A percentile compares a stretch with the other conserved stretches of the same genome.
Conservation (phyloP, 306 rosid species). For the Acacia melanoxylon region DNA sequence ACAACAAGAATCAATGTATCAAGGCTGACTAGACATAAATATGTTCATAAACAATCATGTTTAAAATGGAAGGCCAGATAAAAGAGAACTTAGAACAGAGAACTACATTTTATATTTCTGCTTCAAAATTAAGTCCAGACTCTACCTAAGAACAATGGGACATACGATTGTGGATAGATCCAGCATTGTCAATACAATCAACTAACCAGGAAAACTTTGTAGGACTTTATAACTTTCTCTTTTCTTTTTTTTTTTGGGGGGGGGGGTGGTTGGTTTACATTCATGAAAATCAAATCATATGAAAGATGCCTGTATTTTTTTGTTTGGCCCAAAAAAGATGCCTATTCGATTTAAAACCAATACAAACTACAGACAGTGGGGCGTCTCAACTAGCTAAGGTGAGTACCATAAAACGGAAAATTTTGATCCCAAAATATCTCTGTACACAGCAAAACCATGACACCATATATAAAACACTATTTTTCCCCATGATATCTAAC, state of each 20-base stretch:
- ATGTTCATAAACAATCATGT: background rate
- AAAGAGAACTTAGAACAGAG: constrained; percentile 1
- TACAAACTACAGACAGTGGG: constrained; percentile 20
- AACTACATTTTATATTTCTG: constrained; percentile 4
- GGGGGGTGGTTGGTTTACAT: background rate
- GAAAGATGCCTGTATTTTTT: background rate
- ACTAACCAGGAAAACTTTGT: background rate
- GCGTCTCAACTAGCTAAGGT: constrained; percentile 19
- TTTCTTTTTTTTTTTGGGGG: background rate
- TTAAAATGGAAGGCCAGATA: constrained; percentile 7
- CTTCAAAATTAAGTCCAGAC: constrained; percentile 8
- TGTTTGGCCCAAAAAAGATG: no score
- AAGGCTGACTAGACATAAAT: constrained; percentile 12
- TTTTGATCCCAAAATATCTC: constrained; percentile 36
- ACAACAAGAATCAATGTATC: background rate
- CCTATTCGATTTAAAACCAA: constrained; percentile 1
- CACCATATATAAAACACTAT: constrained; percentile 32
- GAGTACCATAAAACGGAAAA: constrained; percentile 12
- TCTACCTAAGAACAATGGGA: background rate
- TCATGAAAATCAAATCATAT: constrained; percentile 5
- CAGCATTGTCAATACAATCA: constrained; percentile 5
- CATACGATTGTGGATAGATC: constrained; percentile 13
- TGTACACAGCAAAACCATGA: constrained; percentile 33
- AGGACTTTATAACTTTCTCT: background rate
- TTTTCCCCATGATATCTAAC: constrained; percentile 38